Evolutionary conservation across 2,329 filamentous ascomycete species (phyloP).

Genomic region (Leptodontidium sp.): DNA sequence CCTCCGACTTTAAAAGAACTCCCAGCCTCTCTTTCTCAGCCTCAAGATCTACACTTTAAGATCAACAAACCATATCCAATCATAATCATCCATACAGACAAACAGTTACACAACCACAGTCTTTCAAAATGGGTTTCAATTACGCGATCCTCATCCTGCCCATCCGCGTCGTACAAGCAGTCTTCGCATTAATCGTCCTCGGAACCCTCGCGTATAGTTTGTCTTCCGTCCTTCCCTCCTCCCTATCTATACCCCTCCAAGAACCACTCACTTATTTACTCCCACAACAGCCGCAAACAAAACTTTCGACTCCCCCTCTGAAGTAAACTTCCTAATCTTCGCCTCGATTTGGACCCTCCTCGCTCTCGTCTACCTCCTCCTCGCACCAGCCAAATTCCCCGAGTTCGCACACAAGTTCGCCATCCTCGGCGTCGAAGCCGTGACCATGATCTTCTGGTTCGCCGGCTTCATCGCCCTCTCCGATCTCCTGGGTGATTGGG

Average conservation of each 20-base stretch:
- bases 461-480: constrained; percentile 82
- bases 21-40: background rate
- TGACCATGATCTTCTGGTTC: constrained; percentile 92
- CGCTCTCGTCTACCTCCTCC: constrained; percentile 72
- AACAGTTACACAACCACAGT: constrained; percentile 22
- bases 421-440: constrained; percentile 70
- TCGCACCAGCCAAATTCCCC: constrained; percentile 70
- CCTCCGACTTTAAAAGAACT: background rate
- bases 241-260: background rate
- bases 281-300: constrained; percentile 64
- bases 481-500: constrained; percentile 65
- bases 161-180: constrained; percentile 70
- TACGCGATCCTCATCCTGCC: constrained; percentile 60
- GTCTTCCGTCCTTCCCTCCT: constrained; percentile 41
- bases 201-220: constrained; percentile 78
- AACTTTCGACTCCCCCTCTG: constrained; percentile 54
- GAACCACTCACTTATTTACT: background rate
- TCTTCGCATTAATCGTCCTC: constrained; percentile 78
- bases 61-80: constrained; percentile 6
- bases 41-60: background rate
- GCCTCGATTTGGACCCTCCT: constrained; percentile 78
- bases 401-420: constrained; percentile 68
- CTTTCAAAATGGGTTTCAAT: constrained; percentile 55
- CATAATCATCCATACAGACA: background rate
- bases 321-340: constrained; percentile 83